phyloP scores from a whole-genome alignment of 345 rosid species.

The Anastatica hierochuntica region DNA sequence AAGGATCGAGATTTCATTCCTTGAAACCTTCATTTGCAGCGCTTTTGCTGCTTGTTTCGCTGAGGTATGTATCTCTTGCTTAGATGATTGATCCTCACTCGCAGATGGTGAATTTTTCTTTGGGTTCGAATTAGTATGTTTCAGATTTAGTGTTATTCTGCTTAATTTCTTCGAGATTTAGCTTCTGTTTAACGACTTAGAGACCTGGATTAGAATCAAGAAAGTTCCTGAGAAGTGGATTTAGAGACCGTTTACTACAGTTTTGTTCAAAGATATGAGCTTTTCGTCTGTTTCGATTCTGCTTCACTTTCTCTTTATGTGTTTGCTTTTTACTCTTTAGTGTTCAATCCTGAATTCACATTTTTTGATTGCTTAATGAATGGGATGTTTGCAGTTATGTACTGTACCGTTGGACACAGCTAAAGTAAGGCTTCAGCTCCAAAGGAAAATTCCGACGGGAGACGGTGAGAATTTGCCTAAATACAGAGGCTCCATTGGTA shows the following conservation, averaged over 20 bases:
- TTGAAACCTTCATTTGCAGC: slow-evolving; percentile 75
- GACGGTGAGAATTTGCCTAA: slow-evolving; percentile 52
- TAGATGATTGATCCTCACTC: not conserved
- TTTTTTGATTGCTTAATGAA: slow-evolving; percentile 6
- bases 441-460: slow-evolving; percentile 41
- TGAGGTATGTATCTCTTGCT: slow-evolving; percentile 41
- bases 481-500: slow-evolving; percentile 52
- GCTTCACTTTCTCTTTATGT: no score
- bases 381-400: slow-evolving; percentile 69
- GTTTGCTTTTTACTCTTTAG: not conserved
- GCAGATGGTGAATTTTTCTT: not conserved
- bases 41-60: slow-evolving; percentile 99
- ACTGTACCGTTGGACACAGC: slow-evolving; percentile 90
- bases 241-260: no score
- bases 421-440: slow-evolving; percentile 97
- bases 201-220: no score
- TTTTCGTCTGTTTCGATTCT: no score
- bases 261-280: no score
- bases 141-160: not conserved
- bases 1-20: slow-evolving; percentile 63
- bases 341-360: not conserved
- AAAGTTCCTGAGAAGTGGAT: no score
- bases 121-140: not conserved
- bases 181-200: no score
- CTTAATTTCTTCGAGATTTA: no score